These are phyloP conservation scores for Magnaporthiopsis rhizophila DNA, from an alignment of 2,329 filamentous ascomycete genomes.

Conservation along the genomic window DNA sequence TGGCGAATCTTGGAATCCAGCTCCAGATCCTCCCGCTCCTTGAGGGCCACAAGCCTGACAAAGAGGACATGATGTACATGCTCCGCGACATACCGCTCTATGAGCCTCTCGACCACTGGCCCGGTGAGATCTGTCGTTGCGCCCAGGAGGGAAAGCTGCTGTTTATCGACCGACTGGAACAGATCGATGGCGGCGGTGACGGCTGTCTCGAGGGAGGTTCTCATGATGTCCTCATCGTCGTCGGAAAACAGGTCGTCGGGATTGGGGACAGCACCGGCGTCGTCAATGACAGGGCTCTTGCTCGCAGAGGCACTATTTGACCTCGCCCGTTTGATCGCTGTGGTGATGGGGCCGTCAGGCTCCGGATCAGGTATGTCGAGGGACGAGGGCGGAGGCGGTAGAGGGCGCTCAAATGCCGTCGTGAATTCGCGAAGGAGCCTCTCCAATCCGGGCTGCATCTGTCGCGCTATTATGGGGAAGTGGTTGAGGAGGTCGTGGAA, in stretches of 20 bases:
- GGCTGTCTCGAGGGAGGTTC: conserved; percentile 80
- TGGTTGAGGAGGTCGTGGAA: conserved; percentile 85
- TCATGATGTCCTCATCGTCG: conserved; percentile 87
- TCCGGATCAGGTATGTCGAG: conserved; percentile 49
- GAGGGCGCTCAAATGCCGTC: conserved; percentile 72
- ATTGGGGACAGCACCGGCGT: conserved; percentile 20
- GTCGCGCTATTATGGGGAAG: conserved; percentile 90
- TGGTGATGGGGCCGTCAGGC: conserved; percentile 47
- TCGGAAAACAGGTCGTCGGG: conserved; percentile 64
- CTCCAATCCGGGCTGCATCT: conserved; percentile 91
- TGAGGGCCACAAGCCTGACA: conserved; percentile 69
- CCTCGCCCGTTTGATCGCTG: conserved; percentile 46
- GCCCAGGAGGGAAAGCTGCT: conserved; percentile 83
- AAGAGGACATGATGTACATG: conserved; percentile 89
- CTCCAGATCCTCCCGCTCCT: conserved; percentile 75
- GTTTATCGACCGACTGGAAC: conserved; percentile 92
- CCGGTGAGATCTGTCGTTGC: conserved; percentile 92
- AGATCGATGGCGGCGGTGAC: conserved; percentile 91
- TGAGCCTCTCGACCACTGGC: conserved; percentile 82
- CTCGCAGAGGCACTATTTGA: conserved; percentile 35
- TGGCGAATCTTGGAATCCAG: conserved; percentile 84
- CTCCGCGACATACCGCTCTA: conserved; percentile 89
- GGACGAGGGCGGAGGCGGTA: conserved; percentile 66
- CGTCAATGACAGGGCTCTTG: conserved; percentile 17
- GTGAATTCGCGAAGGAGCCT: conserved; percentile 85